Evolutionary conservation across 208 protist genomes (phyloP), one percentile per base, ranked within the genome.

Genomic region (Perkinsela sp.): DNA sequence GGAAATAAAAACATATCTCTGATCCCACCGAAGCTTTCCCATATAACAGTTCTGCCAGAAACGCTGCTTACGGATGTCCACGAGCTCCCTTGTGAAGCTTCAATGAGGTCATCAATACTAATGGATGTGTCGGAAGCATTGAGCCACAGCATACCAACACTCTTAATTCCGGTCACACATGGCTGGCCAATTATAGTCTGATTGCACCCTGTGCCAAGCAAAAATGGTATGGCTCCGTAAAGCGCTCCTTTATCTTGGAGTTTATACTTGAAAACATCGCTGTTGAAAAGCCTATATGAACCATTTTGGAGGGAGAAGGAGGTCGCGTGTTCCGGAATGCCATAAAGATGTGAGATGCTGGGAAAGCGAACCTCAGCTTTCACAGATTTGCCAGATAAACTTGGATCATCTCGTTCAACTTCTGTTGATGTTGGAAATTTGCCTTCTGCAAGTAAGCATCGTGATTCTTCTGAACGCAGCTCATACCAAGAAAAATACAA

Each of bases 211-310:
- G 95, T 90, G 31, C 86, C 89, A 68, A 89, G 78, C 71, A 98
- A 77, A 32, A 97, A 94, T 0, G 96, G 96, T 6, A 98, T 87
- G 1, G 81, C 68, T 28, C 95, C 95, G 80, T 99, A 98, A 6
- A 99, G 78, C 0, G 88, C 80, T 67, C 88, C 81, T 1, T 84
- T 82, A 73, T 90, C 86, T 72, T 97, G 86, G 0, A 97, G 68
- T 65, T 93, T 84, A 76, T 97, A 98, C 73, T 96, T 80, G 74
- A 96, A 98, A 1, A 97, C 90, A 72, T 99, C 96, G 0, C 94
- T 83, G 76, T 98, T 98, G 74, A 85, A 98, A 32, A 98, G 78
- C 30, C 90, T 76, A 75, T 96, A 97, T 1, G 85, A 86, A 30
- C 78, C 77, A 0, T 67, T 68, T 2, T 82, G 78, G 1, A 97